A percentile compares a stretch with the other conserved stretches of the same genome.
phyloP scores from a whole-genome alignment of 768 basidiomycete species.

The Pleurotus platypus region DNA sequence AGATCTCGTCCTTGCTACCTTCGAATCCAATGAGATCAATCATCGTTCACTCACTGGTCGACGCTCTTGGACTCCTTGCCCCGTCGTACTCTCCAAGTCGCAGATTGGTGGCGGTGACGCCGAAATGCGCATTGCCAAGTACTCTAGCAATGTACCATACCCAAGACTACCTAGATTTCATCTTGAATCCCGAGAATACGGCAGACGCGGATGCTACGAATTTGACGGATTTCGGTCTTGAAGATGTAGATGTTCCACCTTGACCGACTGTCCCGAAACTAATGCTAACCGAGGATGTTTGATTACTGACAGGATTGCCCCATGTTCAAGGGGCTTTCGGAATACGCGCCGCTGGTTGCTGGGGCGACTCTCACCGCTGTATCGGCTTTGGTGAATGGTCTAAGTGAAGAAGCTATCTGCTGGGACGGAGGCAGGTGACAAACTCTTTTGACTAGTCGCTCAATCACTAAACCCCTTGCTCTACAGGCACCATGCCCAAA shows the following conservation, averaged over 20 bases:
- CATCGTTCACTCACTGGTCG: constrained; percentile 62
- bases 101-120: constrained; percentile 45
- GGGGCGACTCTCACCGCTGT: constrained; percentile 79
- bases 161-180: constrained; percentile 62
- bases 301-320: constrained; percentile 69
- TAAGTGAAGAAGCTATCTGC: constrained; percentile 64
- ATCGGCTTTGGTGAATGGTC: constrained; percentile 45
- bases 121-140: constrained; percentile 47
- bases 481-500: constrained; percentile 77
- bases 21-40: constrained; percentile 66
- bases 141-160: constrained; percentile 71
- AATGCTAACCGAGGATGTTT: not conserved
- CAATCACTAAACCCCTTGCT: not conserved
- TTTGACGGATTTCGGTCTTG: constrained; percentile 49
- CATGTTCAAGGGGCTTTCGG: constrained; percentile 60
- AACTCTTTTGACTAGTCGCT: not conserved
- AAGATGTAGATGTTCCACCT: constrained; percentile 40
- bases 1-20: constrained; percentile 54
- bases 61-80: constrained; percentile 46
- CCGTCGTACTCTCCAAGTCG: constrained; percentile 19
- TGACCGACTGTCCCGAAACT: constrained; percentile 21
- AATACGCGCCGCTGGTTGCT: constrained; percentile 70
- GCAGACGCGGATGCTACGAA: constrained; percentile 8
- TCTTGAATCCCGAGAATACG: constrained; percentile 35
- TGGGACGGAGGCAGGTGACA: constrained; percentile 88